Base-by-base conservation (phyloP, 2,329 filamentous ascomycete species). In the Colletotrichum acutatum region DNA sequence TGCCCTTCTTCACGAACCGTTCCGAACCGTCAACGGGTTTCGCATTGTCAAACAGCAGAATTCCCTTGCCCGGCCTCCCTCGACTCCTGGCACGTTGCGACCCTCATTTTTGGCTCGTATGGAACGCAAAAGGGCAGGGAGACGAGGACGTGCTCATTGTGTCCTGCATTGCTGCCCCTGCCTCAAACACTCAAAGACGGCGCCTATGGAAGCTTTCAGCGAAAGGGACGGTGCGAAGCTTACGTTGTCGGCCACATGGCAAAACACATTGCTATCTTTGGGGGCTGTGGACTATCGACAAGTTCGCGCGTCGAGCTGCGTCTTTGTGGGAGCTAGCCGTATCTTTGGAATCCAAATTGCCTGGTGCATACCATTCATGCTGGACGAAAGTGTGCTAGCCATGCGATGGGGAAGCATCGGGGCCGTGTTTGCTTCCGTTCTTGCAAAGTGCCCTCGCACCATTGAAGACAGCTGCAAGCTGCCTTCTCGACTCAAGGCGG, bases 361-460 rank as follows among this genome's bases (percentile, higher is more conserved):
- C 56, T 68, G 56, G 57, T 68, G 28, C 28, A 68, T 49, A 28
- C 34, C 37, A 59, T 24, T 42, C 32, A 37, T 30, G 62, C 11
- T 24, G 32, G 14, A 37, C 37, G 24, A 37, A 60, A 24, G 58
- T 62, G 64, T 42, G 37, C 28, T n/a, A 72, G 34, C n/a, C 22
- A 54, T 63, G 34, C 22, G 37, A 60, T 70, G 19, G 54, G 54
- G 37, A 42, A 65, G 66, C 46, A 24, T 52, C 19, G 32, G 37
- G 19, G 53, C 26, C 22, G 63, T 68, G 71, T 74, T 74, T 74
- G 73, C 66, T 69, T 69, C 61, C 16, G 24, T 64, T 46, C 46
- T 22, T 53, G 19, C 70, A 65, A 65, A 42, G 54, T 63, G 42
- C 30, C 60, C 46, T 61, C 32, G 61, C 68, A 72, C 58, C 28